Base-by-base conservation (phyloP, 2,329 filamentous ascomycete genomes). In the Alternaria brassicae region DNA sequence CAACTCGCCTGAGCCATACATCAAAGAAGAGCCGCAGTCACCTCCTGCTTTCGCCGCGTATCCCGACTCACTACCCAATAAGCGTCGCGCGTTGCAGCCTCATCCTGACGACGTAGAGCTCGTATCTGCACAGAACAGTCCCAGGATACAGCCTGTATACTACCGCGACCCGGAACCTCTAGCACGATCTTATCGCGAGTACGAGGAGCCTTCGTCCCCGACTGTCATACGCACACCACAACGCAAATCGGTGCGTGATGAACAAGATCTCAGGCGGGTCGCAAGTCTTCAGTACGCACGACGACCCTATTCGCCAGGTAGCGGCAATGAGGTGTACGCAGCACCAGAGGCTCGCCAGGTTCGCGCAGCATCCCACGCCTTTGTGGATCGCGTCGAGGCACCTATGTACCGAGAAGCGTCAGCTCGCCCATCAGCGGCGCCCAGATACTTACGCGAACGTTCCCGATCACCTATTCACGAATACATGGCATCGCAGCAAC, bases 21-120 rank as follows among this genome's bases (percentile, higher is more conserved):
- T 89, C 71, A 89, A 89, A 71, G 82, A 86, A 65, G 87, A 89
- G 69, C 86, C 86, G 7, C 77, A 87, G 17, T 89, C 87, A 12
- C 87, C 87, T 19, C 85, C 85, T 40, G 83, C 84, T 1, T 84
- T 88, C 60, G 76, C 81, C 13, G 67, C 68, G 19, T 64, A 78
- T 40, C 60, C 77, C 36, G 77, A 81, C 49, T 47, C 72, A 27
- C 77, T 77, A 40, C 70, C 76, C 6, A 75, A 78, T 49, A 78
- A 78, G 53, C 78, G 78, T 34, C 72, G 80, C 55, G 75, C 77
- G 44, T 70, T 78, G 15, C 75, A 79, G 42, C 70, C 76, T 23
- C 40, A 71, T 34, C 67, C 74, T 8, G 70, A 72, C 17, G 76
- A 81, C 52, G 67, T 78, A 39, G 80, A 82, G 62, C 65, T 79